Percentiles rank a stretch among this genome's conserved stretches.
These are phyloP conservation scores for Sindora glabra DNA, from an alignment of 306 rosid genomes.

Conservation along the genomic window DNA sequence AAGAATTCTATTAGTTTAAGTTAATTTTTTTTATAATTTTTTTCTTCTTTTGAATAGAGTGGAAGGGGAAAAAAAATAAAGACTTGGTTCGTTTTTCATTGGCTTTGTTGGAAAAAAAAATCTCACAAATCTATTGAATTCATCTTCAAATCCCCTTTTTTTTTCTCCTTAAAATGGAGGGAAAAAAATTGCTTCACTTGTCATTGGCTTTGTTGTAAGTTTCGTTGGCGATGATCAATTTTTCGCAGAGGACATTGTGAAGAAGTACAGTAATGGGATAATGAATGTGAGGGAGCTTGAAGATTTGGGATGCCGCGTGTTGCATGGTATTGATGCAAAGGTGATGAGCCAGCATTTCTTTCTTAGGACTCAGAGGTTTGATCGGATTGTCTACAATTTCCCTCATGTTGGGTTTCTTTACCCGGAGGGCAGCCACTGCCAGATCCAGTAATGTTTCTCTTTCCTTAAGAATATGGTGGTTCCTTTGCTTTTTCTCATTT, in stretches of 20 bases:
- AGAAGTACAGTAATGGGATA: constrained; percentile 51
- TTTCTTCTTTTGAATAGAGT: too few species aligned
- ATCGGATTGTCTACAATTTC: constrained; percentile 71
- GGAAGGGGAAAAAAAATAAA: too few species aligned
- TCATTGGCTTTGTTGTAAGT: too few species aligned
- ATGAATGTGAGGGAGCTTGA: constrained; percentile 64
- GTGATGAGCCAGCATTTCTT: constrained; percentile 62
- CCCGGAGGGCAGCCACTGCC: constrained; percentile 60
- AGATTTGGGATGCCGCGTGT: constrained; percentile 53
- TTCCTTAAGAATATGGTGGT: background rate
- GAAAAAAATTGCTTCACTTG: too few species aligned
- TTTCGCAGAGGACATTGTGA: constrained; percentile 39
- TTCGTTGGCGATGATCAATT: too few species aligned
- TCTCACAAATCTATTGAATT: too few species aligned
- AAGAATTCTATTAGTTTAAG: too few species aligned
- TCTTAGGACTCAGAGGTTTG: constrained; percentile 74
- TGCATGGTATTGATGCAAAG: constrained; percentile 55
- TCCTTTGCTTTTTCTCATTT: background rate
- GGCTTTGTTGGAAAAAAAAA: too few species aligned
- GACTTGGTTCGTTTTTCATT: too few species aligned
- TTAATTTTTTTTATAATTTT: too few species aligned
- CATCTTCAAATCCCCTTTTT: too few species aligned
- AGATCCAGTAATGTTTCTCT: constrained; percentile 46
- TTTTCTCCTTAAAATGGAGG: background rate
- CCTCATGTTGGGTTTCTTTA: constrained; percentile 81